Base-by-base conservation (phyloP, 805 yeast genomes). In the Starmerella powellii region DNA sequence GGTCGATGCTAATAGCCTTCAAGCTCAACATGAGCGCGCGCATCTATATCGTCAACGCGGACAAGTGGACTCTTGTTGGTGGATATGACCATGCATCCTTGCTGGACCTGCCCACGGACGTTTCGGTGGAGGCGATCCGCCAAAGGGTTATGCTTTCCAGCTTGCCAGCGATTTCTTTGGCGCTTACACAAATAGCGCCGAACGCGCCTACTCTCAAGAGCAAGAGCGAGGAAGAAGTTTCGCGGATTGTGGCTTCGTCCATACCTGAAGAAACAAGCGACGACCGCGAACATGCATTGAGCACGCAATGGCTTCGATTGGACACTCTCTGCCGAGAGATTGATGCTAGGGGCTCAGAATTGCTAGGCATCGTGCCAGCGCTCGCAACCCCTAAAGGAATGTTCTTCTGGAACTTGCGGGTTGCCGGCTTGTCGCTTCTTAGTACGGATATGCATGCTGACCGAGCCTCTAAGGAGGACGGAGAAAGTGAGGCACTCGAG, bases 241-340 rank as follows among this genome's bases (percentile, higher is more conserved):
- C n/a, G n/a, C n/a, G n/a, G n/a, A n/a, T n/a, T n/a, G n/a, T n/a
- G n/a, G n/a, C n/a, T n/a, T n/a, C n/a, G n/a, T n/a, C n/a, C n/a
- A n/a, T n/a, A n/a, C n/a, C n/a, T n/a, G n/a, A n/a, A n/a, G n/a
- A n/a, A n/a, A n/a, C 26, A 23, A 10, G 10, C 10, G 26, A 23
- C 26, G 10, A 23, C 10, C 26, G 10, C 10, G 26, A 8, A 23
- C 10, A 8, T 6, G 26, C 26, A 8, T 8, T 27, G 15, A 8
- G 15, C 15, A 68, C 68, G 24, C 77, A 77, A 51, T 78, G 94
- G 81, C 64, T 71, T 27, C 74, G 78, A 46, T 71, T 87, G 44
- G 79, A 76, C 44, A 68, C 82, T 2, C 64, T 86, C 20, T 78
- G 94, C 56, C 73, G 71, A 42, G 95, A 86, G 53, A 66, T 81